A percentile compares a stretch with the other conserved stretches of the same genome.
phyloP scores from a whole-genome alignment of 208 protist genomes.

The Leishmania gerbilli region DNA sequence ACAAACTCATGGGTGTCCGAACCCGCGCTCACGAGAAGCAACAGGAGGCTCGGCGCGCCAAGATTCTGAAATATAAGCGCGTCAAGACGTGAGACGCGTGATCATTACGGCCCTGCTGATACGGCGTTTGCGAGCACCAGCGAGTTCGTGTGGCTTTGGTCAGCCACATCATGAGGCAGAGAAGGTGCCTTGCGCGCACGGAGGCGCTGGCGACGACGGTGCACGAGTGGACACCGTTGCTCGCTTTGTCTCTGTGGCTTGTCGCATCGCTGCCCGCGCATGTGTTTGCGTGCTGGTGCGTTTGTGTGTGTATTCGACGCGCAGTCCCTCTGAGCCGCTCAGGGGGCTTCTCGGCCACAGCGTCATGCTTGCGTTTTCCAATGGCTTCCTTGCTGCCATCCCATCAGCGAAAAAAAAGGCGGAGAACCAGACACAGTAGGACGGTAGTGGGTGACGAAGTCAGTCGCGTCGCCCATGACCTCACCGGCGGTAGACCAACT shows the following conservation, averaged over 20 bases:
- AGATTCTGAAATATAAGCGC: constrained; percentile 87
- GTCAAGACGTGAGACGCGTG: constrained; percentile 70
- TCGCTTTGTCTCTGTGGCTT: not conserved
- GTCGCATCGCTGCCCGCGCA: not conserved
- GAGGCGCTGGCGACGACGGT: not conserved
- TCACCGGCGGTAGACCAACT: not conserved
- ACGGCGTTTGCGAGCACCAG: not conserved
- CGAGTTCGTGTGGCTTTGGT: too few relatives aligned
- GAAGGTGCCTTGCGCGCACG: not conserved
- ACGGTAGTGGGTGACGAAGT: too few relatives aligned
- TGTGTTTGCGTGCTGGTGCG: not conserved
- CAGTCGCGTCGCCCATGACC: not conserved
- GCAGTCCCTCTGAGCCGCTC: not conserved
- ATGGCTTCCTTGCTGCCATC: not conserved
- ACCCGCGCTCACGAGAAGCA: constrained; percentile 91
- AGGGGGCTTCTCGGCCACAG: not conserved
- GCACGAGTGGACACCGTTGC: not conserved
- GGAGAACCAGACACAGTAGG: not conserved
- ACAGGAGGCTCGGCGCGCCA: constrained; percentile 83
- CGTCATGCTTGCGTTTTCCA: not conserved
- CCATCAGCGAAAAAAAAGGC: not conserved
- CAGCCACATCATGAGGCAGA: not conserved
- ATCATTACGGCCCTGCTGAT: not conserved
- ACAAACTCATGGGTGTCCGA: constrained; percentile 82
- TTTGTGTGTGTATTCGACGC: not conserved